phyloP scores from a whole-genome alignment of 2,329 filamentous ascomycete species.

The Sarocladiaceae sp. region DNA sequence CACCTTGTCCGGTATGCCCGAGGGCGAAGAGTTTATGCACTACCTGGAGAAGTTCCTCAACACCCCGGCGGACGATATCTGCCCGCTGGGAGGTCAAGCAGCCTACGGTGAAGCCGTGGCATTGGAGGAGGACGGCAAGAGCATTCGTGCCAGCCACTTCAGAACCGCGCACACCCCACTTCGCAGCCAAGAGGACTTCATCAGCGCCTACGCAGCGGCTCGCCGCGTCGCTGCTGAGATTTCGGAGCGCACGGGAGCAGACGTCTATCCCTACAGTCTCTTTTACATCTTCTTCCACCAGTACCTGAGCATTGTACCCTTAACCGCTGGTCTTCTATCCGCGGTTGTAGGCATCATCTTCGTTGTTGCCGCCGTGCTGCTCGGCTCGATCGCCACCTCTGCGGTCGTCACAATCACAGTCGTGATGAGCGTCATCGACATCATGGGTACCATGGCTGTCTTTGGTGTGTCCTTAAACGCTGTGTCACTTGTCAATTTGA shows the following conservation, averaged over 20 bases:
- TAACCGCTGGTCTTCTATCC: slow-evolving; percentile 74
- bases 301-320: slow-evolving; percentile 75
- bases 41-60: slow-evolving; percentile 80
- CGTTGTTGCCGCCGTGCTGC: slow-evolving; percentile 67
- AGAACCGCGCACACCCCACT: slow-evolving; percentile 83
- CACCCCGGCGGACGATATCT: slow-evolving; percentile 73
- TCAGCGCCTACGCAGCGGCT: slow-evolving; percentile 80
- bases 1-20: slow-evolving; percentile 83
- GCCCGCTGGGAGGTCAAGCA: slow-evolving; percentile 82
- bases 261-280: slow-evolving; percentile 93
- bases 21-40: slow-evolving; percentile 81
- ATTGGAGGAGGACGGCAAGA: slow-evolving; percentile 59
- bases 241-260: slow-evolving; percentile 61
- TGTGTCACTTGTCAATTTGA: slow-evolving; percentile 88
- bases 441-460: slow-evolving; percentile 90
- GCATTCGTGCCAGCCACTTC: slow-evolving; percentile 82
- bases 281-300: slow-evolving; percentile 99
- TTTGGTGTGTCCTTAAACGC: slow-evolving; percentile 88
- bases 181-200: slow-evolving; percentile 85
- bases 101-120: slow-evolving; percentile 82
- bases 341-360: slow-evolving; percentile 84
- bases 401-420: slow-evolving; percentile 80
- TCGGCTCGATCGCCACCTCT: slow-evolving; percentile 79
- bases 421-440: slow-evolving; percentile 87
- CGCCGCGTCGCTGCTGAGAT: slow-evolving; percentile 80